Evolutionary conservation across 768 basidiomycete genomes (phyloP), one percentile per base, ranked within the genome.

Genomic region (Calocera viscosa): DNA sequence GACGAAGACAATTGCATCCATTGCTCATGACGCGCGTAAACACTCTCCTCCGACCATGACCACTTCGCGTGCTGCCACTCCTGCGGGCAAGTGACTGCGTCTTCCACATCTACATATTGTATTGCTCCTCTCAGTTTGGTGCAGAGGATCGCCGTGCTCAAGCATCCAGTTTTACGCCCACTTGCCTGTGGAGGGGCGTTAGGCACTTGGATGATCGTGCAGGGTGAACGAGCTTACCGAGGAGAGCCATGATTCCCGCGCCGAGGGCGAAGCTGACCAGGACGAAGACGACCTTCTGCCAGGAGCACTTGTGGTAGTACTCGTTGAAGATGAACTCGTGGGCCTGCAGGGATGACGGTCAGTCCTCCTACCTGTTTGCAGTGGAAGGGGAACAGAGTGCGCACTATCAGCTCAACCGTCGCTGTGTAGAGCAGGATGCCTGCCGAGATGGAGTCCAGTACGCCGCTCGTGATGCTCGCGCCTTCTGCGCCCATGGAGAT

Each of bases 391-490:
- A 24, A n/a, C 14, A 26, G 28, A 12, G 19, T 17, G 47, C 22
- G 49, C 22, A 63, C 41, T 47, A 49, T 39, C 24, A 68, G 60
- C 34, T 69, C 69, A 38, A 71, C 71, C 1, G 64, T 65, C 0
- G 72, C 71, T 0, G 71, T 70, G 67, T 71, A 72, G 47, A 71
- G 65, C 2, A 73, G 67, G 60, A 73, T 68, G 30, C 72, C 72
- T 11, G 70, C 67, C 12, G 69, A 69, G 64, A 70, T 70, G 16
- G 71, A 67, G 60, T 73, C 72, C 17, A 73, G 69, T 0, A 72
- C 63, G 10, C 72, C 72, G 1, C 65, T 64, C 1, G 70, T 66
- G 65, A 72, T 64, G 12, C 65, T 38, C 0, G 72, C 70, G 0
- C 64, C 33, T 0, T 43, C 69, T 19, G 69, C 65, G 19, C 43